Percentiles rank a stretch among this genome's conserved stretches.
phyloP scores from a whole-genome alignment of 345 rosid genomes.

The Dimocarpus longan region DNA sequence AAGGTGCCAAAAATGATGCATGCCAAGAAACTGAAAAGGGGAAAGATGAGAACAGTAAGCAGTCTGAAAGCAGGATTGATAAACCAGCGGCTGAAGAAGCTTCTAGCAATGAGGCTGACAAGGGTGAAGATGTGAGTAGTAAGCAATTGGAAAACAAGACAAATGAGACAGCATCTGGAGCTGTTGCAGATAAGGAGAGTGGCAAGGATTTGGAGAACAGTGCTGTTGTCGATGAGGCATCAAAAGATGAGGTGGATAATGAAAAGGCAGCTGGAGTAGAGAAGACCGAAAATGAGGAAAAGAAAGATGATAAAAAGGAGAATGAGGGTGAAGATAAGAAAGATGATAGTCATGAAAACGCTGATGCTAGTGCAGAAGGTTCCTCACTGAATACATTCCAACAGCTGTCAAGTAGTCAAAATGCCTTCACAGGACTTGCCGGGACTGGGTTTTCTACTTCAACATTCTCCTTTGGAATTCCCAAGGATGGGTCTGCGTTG shows the following conservation, averaged over 20 bases:
- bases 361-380: slow-evolving; percentile 49
- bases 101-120: slow-evolving; percentile 22
- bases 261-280: slow-evolving; percentile 41
- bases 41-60: slow-evolving; percentile 27
- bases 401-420: slow-evolving; percentile 92
- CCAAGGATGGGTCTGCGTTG: slow-evolving; percentile 55
- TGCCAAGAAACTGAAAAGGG: slow-evolving; percentile 23
- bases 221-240: slow-evolving; percentile 38
- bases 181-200: slow-evolving; percentile 29
- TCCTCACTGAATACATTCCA: slow-evolving; percentile 74
- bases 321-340: slow-evolving; percentile 34
- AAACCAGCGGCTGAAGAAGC: slow-evolving; percentile 28
- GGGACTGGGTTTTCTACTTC: slow-evolving; percentile 80
- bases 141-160: slow-evolving; percentile 26
- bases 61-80: slow-evolving; percentile 29
- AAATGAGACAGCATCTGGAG: slow-evolving; percentile 32
- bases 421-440: slow-evolving; percentile 93
- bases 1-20: slow-evolving; percentile 23
- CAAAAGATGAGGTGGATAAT: slow-evolving; percentile 38
- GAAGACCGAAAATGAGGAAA: slow-evolving; percentile 30
- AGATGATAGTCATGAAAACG: slow-evolving; percentile 41
- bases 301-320: slow-evolving; percentile 36
- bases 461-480: slow-evolving; percentile 68
- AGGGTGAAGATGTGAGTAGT: slow-evolving; percentile 24
- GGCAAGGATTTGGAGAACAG: slow-evolving; percentile 28